Conservation (phyloP, 345 rosid genomes). For the Cardiospermum halicacabum region DNA sequence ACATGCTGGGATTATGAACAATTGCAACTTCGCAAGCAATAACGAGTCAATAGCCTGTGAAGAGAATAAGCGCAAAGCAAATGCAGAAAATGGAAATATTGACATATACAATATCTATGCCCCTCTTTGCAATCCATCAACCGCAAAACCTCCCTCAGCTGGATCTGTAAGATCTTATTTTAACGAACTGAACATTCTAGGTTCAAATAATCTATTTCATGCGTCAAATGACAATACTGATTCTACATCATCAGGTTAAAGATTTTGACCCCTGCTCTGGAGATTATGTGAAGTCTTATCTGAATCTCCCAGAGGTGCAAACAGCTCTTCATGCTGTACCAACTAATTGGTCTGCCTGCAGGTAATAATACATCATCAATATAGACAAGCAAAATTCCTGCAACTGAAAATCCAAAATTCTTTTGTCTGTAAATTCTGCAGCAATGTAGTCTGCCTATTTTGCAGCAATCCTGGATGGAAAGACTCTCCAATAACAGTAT, state of each 20-base stretch:
- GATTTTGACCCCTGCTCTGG: conserved; percentile 45
- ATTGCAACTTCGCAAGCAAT: conserved; percentile 27
- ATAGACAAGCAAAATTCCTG: not conserved
- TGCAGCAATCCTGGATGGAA: conserved; percentile 23
- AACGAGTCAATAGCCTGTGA: conserved; percentile 19
- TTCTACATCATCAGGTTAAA: conserved; percentile 19
- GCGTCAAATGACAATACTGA: no score
- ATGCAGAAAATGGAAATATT: conserved; percentile 15
- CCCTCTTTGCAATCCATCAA: conserved; percentile 29
- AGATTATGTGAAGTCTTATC: conserved; percentile 25
- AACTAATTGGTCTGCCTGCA: conserved; percentile 34
- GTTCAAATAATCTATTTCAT: no score
- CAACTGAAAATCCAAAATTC: not conserved
- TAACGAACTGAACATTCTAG: no score
- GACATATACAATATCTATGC: conserved; percentile 39
- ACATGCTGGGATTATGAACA: conserved; percentile 21
- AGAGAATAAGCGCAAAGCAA: not conserved
- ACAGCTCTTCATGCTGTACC: conserved; percentile 37
- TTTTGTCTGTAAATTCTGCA: no score
- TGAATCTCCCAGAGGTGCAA: conserved; percentile 42
- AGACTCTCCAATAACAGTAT: conserved; percentile 28
- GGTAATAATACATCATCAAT: conserved; percentile 16
- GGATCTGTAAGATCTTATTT: conserved; percentile 19
- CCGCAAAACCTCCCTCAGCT: not conserved
- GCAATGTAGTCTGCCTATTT: no score